Conservation (phyloP, 2,329 filamentous ascomycete genomes). For the Pezicula carpinea region DNA sequence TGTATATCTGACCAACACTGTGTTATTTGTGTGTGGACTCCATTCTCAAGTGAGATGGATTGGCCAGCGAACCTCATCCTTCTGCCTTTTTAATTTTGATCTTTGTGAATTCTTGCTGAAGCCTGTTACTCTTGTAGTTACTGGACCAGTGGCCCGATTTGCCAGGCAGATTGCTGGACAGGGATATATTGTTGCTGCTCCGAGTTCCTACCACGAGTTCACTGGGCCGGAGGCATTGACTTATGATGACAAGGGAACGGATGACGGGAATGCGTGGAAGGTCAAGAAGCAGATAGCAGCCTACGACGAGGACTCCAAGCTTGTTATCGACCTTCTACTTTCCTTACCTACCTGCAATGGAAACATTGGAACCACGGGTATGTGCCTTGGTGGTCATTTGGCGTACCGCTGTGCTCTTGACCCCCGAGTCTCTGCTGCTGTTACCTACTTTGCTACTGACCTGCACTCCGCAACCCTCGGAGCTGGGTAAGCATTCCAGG, state of each 20-base stretch:
- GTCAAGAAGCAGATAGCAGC: conserved; percentile 77
- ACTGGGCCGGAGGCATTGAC: conserved; percentile 76
- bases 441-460: conserved; percentile 91
- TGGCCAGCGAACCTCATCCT: no score
- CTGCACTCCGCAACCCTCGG: conserved; percentile 78
- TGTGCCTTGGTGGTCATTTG: conserved; percentile 92
- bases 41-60: no score
- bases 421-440: conserved; percentile 66
- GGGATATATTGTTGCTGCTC: conserved; percentile 88
- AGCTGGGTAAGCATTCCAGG: conserved; percentile 35
- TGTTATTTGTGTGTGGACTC: no score
- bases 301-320: conserved; percentile 75
- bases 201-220: conserved; percentile 92
- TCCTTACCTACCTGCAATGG: conserved; percentile 75
- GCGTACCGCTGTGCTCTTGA: conserved; percentile 71
- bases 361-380: conserved; percentile 73
- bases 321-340: conserved; percentile 66
- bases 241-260: conserved; percentile 84
- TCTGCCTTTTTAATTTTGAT: no score
- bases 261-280: conserved; percentile 83
- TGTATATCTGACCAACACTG: no score
- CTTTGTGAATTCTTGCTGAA: conserved; percentile 1
- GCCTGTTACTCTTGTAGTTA: conserved; percentile 50
- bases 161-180: conserved; percentile 88
- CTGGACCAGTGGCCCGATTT: conserved; percentile 83